Base-by-base conservation (phyloP, 2,329 filamentous ascomycete species). In the Xylaria sp. region DNA sequence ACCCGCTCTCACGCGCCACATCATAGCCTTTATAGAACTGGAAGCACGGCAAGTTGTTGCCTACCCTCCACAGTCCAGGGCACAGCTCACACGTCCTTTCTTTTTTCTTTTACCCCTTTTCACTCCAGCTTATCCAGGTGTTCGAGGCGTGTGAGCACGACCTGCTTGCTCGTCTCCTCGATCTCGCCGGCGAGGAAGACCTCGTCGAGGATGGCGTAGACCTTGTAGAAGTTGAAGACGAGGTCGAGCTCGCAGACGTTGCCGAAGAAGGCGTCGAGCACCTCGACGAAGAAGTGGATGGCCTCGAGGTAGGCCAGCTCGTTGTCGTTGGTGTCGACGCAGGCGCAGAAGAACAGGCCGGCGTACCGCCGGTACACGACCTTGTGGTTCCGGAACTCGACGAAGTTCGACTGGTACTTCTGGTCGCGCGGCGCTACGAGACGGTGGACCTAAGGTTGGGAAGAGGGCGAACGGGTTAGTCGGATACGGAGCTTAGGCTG, bases 321-420 rank as follows among this genome's bases (percentile, higher is more conserved):
- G 83, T 98, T 99, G 82, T 99, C 96, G 82, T 98, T 98, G 61
- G 95, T 97, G 83, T 99, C 96, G 79, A 99, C 96, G 82, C 96
- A 98, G 63, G 94, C 97, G 86, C 96, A 99, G 86, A 99, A 99
- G 89, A 99, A 99, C 68, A 99, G 90, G 0, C 96, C 96, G 0
- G 96, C 96, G 83, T 99, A 99, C 71, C 96, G 92, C 54, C 97
- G 92, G 85, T 99, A 99, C 63, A 99, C 94, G 76, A 99, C 92
- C 85, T 98, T 98, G 80, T 95, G 94, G 83, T 94, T 93, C 74
- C 93, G 92, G 84, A 92, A 91, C 83, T 99, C 96, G 86, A 99
- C 96, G 79, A 99, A 99, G 85, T 99, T 99, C 83, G 94, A 97
- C 82, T 99, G 96, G 86, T 99, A 97, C 81, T 99, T 99, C 80